Base-by-base conservation (phyloP, 2,329 filamentous ascomycete genomes). In the Neoscytalidium dimidiatum region DNA sequence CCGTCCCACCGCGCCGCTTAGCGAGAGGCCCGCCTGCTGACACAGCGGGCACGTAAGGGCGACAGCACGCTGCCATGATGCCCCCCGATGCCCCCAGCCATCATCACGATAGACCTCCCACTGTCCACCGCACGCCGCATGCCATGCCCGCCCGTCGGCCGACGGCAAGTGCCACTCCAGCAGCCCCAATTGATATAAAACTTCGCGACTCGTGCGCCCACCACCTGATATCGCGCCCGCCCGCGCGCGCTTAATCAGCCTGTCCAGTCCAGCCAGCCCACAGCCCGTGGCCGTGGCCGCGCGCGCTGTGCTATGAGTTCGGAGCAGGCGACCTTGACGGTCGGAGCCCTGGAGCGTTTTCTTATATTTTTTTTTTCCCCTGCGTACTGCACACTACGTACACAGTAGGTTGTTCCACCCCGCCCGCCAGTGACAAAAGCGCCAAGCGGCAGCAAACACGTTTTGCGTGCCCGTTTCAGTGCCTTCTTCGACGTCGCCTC, bases 201-300 rank as follows among this genome's bases (percentile, higher is more conserved):
- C 41, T 44, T 60, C 28, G 56, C 56, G 56, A 60, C 43, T 60
- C 56, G 41, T 60, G 56, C 56, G 38, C 53, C 35, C 35, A 31
- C 35, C 53, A 29, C 53, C 53, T 58, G 53, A 58, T 31, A 31
- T 58, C 53, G 53, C 35, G 53, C 9, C 35, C 35, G 29, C 38
- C n/a, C n/a, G n/a, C n/a, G n/a, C n/a, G 38, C 35, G 53, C 56
- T 60, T 44, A 60, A 60, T 60, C 56, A 60, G 56, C 56, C 53
- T 29, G 53, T 7, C 13, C 51, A n/a, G 53, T 43, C 53, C 33
- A 23, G 19, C 21, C 51, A 23, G 51, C 19, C 33, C 21, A 57
- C 14, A 17, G 44, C 46, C 23, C 46, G 46, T 23, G 46, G 5
- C 31, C 6, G 31, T 33, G 31, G 38, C 38, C n/a, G 43, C 43